Evolutionary conservation across 257 asterid genomes (phyloP).

Genomic region (Voacanga thouarsii): DNA sequence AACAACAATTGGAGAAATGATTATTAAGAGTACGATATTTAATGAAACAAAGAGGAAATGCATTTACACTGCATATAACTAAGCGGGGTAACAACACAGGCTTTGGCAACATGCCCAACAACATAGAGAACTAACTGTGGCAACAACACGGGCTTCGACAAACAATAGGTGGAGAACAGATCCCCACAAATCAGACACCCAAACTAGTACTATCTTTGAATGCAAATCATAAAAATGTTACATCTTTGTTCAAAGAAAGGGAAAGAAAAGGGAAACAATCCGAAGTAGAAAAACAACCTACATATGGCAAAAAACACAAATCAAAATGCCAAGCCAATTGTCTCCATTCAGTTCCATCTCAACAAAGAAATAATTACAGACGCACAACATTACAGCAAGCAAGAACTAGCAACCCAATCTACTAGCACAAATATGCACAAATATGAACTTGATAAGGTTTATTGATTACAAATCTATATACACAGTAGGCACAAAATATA

Average conservation of each 20-base stretch:
- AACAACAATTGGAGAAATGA: too few species aligned
- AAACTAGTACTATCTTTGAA: not conserved
- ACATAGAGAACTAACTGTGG: not conserved
- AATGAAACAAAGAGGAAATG: not conserved
- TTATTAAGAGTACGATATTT: not conserved
- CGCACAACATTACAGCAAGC: not conserved
- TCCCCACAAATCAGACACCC: not conserved
- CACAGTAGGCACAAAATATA: slow-evolving; percentile 12
- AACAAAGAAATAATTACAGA: not conserved
- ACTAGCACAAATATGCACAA: not conserved
- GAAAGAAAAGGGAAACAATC: not conserved
- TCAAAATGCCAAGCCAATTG: not conserved
- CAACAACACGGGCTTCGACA: not conserved
- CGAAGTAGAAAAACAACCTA: not conserved
- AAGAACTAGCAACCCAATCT: not conserved
- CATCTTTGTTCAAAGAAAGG: not conserved
- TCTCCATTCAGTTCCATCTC: not conserved
- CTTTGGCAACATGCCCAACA: not conserved
- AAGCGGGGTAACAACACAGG: not conserved
- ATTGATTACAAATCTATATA: slow-evolving; percentile 17
- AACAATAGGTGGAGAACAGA: not conserved
- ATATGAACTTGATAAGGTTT: not conserved
- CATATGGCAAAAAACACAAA: not conserved
- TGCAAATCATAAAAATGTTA: not conserved
- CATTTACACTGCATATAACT: not conserved